Evolutionary conservation across 768 basidiomycete genomes (phyloP).

Genomic region (Leucogyrophana mollusca): DNA sequence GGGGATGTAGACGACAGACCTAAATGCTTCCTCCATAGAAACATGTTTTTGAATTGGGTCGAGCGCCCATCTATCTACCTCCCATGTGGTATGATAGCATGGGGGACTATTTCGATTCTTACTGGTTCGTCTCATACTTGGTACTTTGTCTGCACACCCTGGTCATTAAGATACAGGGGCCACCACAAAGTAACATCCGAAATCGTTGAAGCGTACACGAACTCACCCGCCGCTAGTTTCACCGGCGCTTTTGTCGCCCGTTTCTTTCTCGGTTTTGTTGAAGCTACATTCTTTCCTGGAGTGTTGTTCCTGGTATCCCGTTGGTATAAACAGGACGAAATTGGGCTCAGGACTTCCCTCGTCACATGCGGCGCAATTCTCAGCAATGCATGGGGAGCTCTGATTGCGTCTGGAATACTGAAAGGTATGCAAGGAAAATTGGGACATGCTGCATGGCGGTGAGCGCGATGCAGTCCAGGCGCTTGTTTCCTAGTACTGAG

Average conservation of each 20-base stretch:
- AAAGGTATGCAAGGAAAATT: too few relatives aligned
- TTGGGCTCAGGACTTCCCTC: conserved; percentile 61
- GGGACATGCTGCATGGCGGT: conserved; percentile 70
- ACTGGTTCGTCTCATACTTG: conserved; percentile 39
- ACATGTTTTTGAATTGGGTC: conserved; percentile 62
- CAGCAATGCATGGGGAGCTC: conserved; percentile 73
- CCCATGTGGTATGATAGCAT: conserved; percentile 59
- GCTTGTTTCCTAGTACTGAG: neutral
- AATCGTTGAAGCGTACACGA: conserved; percentile 8
- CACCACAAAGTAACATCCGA: conserved; percentile 27
- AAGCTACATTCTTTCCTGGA: conserved; percentile 65
- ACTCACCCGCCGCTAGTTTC: conserved; percentile 46
- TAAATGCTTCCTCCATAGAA: conserved; percentile 42
- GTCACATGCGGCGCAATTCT: conserved; percentile 70
- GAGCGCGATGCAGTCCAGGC: conserved; percentile 14
- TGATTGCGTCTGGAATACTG: conserved; percentile 75
- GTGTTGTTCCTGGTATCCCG: conserved; percentile 62
- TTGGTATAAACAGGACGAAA: conserved; percentile 62
- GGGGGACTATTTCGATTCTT: conserved; percentile 55
- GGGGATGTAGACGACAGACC: conserved; percentile 73
- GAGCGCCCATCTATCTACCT: conserved; percentile 64
- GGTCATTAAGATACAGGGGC: conserved; percentile 35
- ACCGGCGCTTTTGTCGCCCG: conserved; percentile 57
- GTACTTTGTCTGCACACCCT: too few relatives aligned
- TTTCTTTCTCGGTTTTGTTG: conserved; percentile 72